These are phyloP conservation scores for Sporothrix inflata DNA, from an alignment of 2,329 filamentous ascomycete genomes.

Conservation along the genomic window DNA sequence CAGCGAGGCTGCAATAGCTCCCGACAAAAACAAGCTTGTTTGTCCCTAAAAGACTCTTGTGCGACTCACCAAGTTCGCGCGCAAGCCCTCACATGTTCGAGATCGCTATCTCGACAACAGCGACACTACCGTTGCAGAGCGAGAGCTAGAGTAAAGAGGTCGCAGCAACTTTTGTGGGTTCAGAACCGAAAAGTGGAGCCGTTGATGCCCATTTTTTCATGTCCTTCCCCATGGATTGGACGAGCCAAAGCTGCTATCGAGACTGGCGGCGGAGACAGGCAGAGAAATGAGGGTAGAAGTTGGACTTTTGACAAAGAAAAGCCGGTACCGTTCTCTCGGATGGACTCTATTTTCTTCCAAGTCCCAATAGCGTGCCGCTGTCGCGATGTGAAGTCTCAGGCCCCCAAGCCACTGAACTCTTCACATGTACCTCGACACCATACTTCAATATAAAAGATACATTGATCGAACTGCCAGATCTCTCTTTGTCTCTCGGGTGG, in stretches of 20 bases:
- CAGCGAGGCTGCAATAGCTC: neutral
- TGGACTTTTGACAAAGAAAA: neutral
- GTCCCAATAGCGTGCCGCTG: neutral
- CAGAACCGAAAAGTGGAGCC: neutral
- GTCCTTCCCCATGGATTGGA: neutral
- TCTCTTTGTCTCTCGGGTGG: neutral
- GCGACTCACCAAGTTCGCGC: neutral
- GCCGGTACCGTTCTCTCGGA: neutral
- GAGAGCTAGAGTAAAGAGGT: conserved; percentile 12
- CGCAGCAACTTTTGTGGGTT: conserved; percentile 21
- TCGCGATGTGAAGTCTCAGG: neutral
- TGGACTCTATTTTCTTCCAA: neutral
- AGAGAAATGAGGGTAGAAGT: too few species aligned
- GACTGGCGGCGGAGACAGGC: neutral
- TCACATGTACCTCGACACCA: neutral
- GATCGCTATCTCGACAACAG: neutral
- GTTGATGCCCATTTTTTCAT: conserved; percentile 17
- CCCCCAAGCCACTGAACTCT: neutral
- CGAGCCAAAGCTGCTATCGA: neutral
- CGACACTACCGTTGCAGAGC: neutral
- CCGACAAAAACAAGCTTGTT: neutral
- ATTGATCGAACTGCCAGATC: neutral
- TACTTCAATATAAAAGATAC: neutral
- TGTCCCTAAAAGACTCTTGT: too few species aligned
- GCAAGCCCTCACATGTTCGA: neutral